Base-by-base conservation (phyloP, 2,329 filamentous ascomycete species). In the Penicillium italicum region DNA sequence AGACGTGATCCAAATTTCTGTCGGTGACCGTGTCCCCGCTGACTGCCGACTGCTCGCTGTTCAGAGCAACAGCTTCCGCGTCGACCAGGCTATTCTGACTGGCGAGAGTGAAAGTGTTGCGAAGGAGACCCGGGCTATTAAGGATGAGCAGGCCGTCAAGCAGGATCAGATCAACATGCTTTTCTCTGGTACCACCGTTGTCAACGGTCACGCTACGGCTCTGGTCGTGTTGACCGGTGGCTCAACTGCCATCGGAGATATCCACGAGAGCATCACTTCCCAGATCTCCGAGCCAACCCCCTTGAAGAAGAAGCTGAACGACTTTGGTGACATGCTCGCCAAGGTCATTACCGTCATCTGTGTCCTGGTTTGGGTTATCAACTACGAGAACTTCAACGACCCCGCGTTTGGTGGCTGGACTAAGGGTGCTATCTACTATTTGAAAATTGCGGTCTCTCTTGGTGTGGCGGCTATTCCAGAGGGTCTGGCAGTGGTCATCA, bases 281-380 rank as follows among this genome's bases (percentile, higher is more conserved):
- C 95, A 99, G 75, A 99, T 99, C 68, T 97, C 93, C 22, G 92
- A 96, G 72, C 94, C 94, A 0, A 99, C 94, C 0, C 94, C 94
- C 14, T 77, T 99, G 65, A 99, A 99, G 81, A 91, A 99, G 81
- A 99, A 99, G 80, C 83, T 99, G 60, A 97, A 99, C 74, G 91
- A 97, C 69, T 99, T 99, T 71, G 95, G 94, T 61, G 94, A 99
- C 76, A 88, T 84, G 71, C 81, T 99, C 60, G 95, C 95, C 66
- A 99, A 97, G 81, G 94, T 97, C 59, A 99, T 99, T 64, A 97
- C 93, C 7, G 88, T 92, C 59, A 99, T 99, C 69, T 99, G 95
- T 75, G 80, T 97, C 62, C 79, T 96, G 55, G 94, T 99, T 66
- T 99, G 94, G 94, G 80, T 97, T 58, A 99, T 99, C 82, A 99